Conservation (phyloP, 2,329 filamentous ascomycete species). For the Arthrobotrys entomopaga region DNA sequence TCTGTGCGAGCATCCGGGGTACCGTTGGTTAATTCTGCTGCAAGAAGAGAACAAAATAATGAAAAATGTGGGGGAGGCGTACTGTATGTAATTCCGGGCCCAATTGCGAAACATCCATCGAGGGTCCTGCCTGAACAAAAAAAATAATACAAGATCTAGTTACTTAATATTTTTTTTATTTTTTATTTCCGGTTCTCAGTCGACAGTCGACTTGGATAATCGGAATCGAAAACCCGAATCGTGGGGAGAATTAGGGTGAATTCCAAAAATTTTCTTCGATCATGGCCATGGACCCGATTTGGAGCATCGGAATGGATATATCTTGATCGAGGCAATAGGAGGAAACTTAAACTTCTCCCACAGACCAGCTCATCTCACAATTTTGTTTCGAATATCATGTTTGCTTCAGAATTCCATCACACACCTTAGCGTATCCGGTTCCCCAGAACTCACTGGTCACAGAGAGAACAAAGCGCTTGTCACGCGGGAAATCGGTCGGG, state of each 20-base stretch:
- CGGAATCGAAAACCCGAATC: slow-evolving; percentile 21
- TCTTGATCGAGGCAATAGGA: too few species aligned
- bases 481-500: slow-evolving; percentile 40
- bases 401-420: slow-evolving; percentile 31
- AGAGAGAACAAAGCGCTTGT: slow-evolving; percentile 20
- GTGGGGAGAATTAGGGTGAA: slow-evolving; percentile 4
- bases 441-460: slow-evolving; percentile 29
- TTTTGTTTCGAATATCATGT: slow-evolving; percentile 5
- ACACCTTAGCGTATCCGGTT: slow-evolving; percentile 36
- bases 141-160: background rate
- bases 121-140: too few species aligned
- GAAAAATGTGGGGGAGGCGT: slow-evolving; percentile 48
- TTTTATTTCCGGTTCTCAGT: slow-evolving; percentile 11
- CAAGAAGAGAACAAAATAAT: slow-evolving; percentile 14
- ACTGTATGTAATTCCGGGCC: slow-evolving; percentile 21
- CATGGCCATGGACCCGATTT: too few species aligned
- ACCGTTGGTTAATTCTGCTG: slow-evolving; percentile 18
- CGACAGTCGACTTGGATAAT: slow-evolving; percentile 44
- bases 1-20: slow-evolving; percentile 45
- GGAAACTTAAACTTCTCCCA: background rate
- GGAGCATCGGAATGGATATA: too few species aligned
- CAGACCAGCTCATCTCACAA: slow-evolving; percentile 17
- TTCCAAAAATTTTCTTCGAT: background rate
- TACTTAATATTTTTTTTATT: slow-evolving; percentile 2
- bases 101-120: slow-evolving; percentile 43